These are phyloP conservation scores for Giardia muris DNA, from an alignment of 208 protist species.

Conservation along the genomic window DNA sequence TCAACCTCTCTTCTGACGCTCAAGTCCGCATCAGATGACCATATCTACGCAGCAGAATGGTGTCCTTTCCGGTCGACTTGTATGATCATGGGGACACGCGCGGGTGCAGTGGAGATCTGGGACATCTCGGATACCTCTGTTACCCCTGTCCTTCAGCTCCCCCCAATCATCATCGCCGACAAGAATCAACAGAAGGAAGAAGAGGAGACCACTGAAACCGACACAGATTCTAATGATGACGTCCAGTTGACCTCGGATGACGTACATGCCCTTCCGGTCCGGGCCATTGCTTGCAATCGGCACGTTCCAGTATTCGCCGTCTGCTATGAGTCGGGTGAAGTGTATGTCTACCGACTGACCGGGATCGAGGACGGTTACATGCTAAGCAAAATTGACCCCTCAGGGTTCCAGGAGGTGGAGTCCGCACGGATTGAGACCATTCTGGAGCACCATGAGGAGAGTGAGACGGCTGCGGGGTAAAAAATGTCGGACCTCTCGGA, in stretches of 20 bases:
- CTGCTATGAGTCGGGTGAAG: neutral
- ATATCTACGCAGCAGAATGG: constrained; percentile 23
- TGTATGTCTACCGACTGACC: neutral
- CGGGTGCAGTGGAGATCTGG: neutral
- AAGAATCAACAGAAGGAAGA: neutral
- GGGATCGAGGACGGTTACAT: constrained; percentile 17
- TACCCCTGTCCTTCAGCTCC: neutral
- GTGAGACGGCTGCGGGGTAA: neutral
- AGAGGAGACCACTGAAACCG: neutral
- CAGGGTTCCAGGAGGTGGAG: neutral
- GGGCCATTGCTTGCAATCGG: neutral
- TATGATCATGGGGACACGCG: neutral
- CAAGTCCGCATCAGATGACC: neutral
- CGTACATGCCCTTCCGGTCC: neutral
- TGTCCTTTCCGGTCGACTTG: constrained; percentile 1
- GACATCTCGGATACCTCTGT: neutral
- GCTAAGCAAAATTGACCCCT: neutral
- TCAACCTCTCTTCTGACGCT: neutral
- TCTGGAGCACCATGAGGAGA: neutral
- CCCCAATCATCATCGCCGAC: neutral
- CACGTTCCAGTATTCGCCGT: constrained; percentile 5
- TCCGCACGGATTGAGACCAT: neutral
- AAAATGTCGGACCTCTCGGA: neutral
- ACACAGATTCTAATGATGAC: neutral
- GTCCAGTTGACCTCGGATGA: neutral